phyloP scores from a whole-genome alignment of 345 rosid genomes.

The Salix exigua region DNA sequence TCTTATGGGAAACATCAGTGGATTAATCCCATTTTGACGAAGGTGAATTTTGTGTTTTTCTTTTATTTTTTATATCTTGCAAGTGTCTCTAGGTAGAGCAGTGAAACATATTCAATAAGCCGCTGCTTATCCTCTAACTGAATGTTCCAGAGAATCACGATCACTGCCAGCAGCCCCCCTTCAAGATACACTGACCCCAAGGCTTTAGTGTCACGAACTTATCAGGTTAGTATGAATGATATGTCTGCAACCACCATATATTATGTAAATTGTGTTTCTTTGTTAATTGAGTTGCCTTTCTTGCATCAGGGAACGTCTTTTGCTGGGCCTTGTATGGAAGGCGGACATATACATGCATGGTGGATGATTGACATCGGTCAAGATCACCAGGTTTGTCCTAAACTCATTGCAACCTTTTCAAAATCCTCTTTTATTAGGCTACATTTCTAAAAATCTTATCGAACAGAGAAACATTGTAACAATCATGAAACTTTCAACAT shows the following conservation, averaged over 20 bases:
- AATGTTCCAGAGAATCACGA: constrained; percentile 56
- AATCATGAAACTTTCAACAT: not conserved
- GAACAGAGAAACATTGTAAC: not conserved
- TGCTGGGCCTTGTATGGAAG: constrained; percentile 81
- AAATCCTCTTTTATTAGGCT: not conserved
- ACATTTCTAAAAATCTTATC: not conserved
- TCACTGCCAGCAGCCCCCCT: constrained; percentile 77
- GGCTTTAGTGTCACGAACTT: constrained; percentile 76
- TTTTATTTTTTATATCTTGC: not conserved
- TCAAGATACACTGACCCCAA: constrained; percentile 88
- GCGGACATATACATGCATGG: constrained; percentile 64
- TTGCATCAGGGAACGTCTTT: constrained; percentile 69
- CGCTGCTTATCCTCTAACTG: constrained; percentile 8
- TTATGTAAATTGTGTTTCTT: not conserved
- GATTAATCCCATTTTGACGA: constrained; percentile 90
- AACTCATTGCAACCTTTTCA: not conserved
- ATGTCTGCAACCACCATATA: not conserved
- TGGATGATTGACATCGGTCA: constrained; percentile 92
- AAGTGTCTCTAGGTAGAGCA: not conserved
- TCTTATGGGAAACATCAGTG: constrained; percentile 89
- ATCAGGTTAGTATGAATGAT: constrained; percentile 48
- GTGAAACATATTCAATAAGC: not conserved
- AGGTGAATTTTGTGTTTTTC: constrained; percentile 40
- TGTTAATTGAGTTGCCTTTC: not conserved
- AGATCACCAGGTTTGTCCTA: constrained; percentile 75